phyloP scores from a whole-genome alignment of 148 eudicot genomes.

The Vaccinium corymbosum region DNA sequence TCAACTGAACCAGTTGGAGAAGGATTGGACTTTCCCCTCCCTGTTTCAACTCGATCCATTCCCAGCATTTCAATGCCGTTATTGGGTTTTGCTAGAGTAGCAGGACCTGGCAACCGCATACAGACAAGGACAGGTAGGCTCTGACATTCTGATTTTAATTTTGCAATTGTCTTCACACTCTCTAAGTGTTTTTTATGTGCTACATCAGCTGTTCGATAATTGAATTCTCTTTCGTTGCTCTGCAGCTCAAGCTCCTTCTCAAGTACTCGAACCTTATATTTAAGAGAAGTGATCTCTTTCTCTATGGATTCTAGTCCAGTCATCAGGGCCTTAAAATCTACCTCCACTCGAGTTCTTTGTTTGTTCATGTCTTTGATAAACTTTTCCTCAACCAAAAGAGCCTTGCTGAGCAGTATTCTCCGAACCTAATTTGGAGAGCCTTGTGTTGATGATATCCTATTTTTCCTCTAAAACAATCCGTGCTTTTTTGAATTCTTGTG shows the following conservation, averaged over 20 bases:
- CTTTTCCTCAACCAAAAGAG: constrained; percentile 54
- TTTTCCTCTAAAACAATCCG: constrained; percentile 42
- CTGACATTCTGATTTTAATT: constrained; percentile 80
- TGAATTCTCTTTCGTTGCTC: constrained; percentile 78
- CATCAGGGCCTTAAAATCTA: constrained; percentile 44
- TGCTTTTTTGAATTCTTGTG: constrained; percentile 54
- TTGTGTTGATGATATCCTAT: constrained; percentile 37
- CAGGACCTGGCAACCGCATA: constrained; percentile 84
- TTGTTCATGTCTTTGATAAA: constrained; percentile 47
- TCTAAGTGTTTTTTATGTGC: constrained; percentile 71
- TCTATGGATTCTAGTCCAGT: constrained; percentile 44
- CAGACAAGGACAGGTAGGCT: constrained; percentile 73
- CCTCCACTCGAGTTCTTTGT: constrained; percentile 38
- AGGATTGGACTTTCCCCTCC: constrained; percentile 48
- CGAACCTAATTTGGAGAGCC: constrained; percentile 35
- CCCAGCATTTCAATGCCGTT: constrained; percentile 57
- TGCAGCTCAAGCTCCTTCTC: constrained; percentile 85
- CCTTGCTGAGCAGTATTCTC: constrained; percentile 55
- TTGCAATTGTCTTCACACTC: constrained; percentile 70
- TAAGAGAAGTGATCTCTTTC: constrained; percentile 70
- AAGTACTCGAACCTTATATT: constrained; percentile 72
- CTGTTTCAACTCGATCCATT: constrained; percentile 36
- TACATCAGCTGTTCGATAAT: constrained; percentile 55
- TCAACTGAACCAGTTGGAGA: constrained; percentile 35
- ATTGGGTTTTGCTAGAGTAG: constrained; percentile 80